Conservation (phyloP, 169 alveolate genomes). For the Pseudocohnilembus persalinus region DNA sequence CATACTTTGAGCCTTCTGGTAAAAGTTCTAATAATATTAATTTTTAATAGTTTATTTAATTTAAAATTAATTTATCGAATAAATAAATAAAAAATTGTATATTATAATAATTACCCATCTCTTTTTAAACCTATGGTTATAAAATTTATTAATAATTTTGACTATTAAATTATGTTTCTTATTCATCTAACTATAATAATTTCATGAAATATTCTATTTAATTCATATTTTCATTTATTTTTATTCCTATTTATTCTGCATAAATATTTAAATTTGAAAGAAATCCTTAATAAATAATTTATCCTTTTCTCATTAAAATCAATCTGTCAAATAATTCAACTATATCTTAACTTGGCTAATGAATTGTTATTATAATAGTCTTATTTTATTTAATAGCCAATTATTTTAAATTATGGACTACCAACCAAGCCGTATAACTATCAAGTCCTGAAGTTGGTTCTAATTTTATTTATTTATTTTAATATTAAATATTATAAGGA, state of each 20-base stretch:
- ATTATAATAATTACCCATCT: background rate
- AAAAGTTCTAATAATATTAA: too few species aligned
- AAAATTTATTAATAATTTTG: too few species aligned
- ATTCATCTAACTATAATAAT: too few species aligned
- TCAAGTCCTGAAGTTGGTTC: slow-evolving; percentile 86
- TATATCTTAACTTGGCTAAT: slow-evolving; percentile 53
- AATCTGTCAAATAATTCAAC: slow-evolving; percentile 68
- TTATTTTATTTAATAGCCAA: slow-evolving; percentile 47
- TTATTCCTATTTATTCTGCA: background rate
- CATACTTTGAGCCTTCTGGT: too few species aligned
- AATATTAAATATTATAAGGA: slow-evolving; percentile 43
- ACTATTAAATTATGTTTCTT: background rate
- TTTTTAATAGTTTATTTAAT: too few species aligned
- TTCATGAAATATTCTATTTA: slow-evolving; percentile 12
- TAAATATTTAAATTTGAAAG: background rate
- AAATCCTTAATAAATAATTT: slow-evolving; percentile 70
- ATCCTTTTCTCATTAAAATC: slow-evolving; percentile 72
- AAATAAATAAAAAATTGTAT: too few species aligned
- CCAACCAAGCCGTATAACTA: slow-evolving; percentile 56
- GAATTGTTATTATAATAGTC: slow-evolving; percentile 61
- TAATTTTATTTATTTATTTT: too few species aligned
- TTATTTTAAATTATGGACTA: slow-evolving; percentile 49
- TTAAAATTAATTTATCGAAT: too few species aligned
- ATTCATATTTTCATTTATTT: background rate
- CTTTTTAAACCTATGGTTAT: background rate